Evolutionary conservation across 345 rosid species (phyloP), one percentile per base, ranked within the genome.

Genomic region (Rubroshorea leprosula): DNA sequence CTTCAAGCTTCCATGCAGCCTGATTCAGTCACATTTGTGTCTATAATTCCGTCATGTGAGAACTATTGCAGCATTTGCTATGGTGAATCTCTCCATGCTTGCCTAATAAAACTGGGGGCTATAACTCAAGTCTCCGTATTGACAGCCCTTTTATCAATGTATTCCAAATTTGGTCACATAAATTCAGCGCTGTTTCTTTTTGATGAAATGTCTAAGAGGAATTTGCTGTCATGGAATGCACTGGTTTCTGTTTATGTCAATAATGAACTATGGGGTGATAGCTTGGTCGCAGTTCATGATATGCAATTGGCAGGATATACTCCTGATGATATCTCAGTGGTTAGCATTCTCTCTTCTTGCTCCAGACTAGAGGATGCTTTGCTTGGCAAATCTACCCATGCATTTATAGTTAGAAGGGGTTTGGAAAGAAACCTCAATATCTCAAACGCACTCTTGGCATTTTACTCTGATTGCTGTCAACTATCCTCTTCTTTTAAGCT

Each of bases 81-180:
- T 31, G 75, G 82, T 22, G 63, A 69, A 67, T 69, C 77, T 29
- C 54, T 78, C 43, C 79, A 78, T 71, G 81, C 74, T 54, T 73
- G 38, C 53, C 49, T 65, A 43, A 73, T 74, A 54, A 81, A 78
- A 56, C 68, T 55, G 41, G 83, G 79, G 15, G 60, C 58, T 23
- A 74, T 57, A 55, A 59, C 51, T 60, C 74, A 64, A 45, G 17
- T 61, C 43, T 74, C 86, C 24, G 64, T 79, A 1, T 63, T 68
- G 57, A 75, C 73, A 58, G 81, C 78, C 10, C 76, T 82, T 23
- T 25, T 82, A 49, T 77, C 78, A 56, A 61, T 74, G 78, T 79
- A 82, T 56, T 68, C 80, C 60, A 82, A 76, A 70, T 62, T 66
- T 58, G 68, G 67, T 49, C 49, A 64, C 19, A 63, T 74, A 63